These are phyloP conservation scores for Penicillium tannophilum DNA, from an alignment of 495 filamentous ascomycete genomes.

Conservation along the genomic window DNA sequence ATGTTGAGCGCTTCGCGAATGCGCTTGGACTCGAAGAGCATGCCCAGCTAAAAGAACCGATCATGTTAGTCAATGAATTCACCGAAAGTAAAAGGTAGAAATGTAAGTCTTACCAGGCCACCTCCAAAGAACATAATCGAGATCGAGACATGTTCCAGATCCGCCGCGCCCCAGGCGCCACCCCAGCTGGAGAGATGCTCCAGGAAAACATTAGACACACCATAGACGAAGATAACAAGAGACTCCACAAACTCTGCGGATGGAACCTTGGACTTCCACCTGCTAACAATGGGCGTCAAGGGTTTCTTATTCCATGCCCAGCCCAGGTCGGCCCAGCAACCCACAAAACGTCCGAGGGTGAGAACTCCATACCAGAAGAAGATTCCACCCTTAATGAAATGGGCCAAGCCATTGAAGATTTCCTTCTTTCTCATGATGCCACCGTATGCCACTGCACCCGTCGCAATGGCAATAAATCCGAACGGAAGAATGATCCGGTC, in stretches of 20 bases:
- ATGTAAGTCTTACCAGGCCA: constrained; percentile 67
- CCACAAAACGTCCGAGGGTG: constrained; percentile 87
- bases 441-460: constrained; percentile 67
- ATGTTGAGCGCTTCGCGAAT: constrained; percentile 73
- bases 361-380: constrained; percentile 93
- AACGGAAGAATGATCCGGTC: constrained; percentile 65
- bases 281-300: constrained; percentile 54
- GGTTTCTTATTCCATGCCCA: constrained; percentile 97
- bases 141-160: constrained; percentile 92
- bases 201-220: constrained; percentile 86
- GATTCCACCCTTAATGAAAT: constrained; percentile 96
- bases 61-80: constrained; percentile 1
- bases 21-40: constrained; percentile 81
- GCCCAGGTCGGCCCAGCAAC: constrained; percentile 86
- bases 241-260: constrained; percentile 90
- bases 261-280: constrained; percentile 64
- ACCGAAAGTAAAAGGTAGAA: neutral
- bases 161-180: constrained; percentile 68
- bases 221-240: constrained; percentile 85
- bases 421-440: constrained; percentile 65
- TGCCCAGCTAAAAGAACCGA: constrained; percentile 63
- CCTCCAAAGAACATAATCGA: constrained; percentile 93
- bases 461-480: constrained; percentile 64
- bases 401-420: constrained; percentile 85
- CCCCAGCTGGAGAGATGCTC: constrained; percentile 82